A percentile compares a stretch with the other conserved stretches of the same genome.
Evolutionary conservation across 2,329 filamentous ascomycete species (phyloP).

Genomic region (Aspergillus hortae): DNA sequence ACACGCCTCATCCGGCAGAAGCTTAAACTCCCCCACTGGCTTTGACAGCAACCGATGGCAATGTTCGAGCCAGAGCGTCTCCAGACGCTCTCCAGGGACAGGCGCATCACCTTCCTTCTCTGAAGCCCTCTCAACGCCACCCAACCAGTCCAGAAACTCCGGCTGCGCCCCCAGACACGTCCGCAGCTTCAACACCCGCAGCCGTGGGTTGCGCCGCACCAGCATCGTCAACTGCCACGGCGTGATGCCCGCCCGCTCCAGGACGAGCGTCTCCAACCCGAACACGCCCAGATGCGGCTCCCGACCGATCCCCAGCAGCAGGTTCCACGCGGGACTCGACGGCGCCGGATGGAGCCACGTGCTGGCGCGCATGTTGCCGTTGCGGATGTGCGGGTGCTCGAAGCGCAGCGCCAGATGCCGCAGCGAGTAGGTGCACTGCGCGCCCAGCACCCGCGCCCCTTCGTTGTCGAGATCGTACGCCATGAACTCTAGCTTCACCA

Average conservation of each 20-base stretch:
- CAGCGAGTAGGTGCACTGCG: constrained; percentile 20
- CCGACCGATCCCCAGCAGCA: constrained; percentile 27
- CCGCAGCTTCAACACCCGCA: constrained; percentile 27
- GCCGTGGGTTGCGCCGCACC: constrained; percentile 25
- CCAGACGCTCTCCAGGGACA: constrained; percentile 20
- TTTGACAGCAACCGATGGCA: constrained; percentile 18
- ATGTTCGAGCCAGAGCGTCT: constrained; percentile 27
- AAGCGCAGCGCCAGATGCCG: constrained; percentile 33
- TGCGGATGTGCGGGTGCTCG: constrained; percentile 32
- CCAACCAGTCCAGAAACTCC: constrained; percentile 35
- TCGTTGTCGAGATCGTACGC: constrained; percentile 28
- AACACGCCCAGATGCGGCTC: constrained; percentile 18
- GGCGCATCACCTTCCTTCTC: background rate
- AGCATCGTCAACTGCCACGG: constrained; percentile 31
- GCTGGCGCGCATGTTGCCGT: constrained; percentile 23
- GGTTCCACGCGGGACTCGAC: constrained; percentile 29
- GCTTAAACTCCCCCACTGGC: constrained; percentile 8
- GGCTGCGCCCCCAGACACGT: constrained; percentile 31
- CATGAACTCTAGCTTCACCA: constrained; percentile 28
- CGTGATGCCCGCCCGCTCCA: constrained; percentile 34
- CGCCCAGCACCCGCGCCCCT: constrained; percentile 24
- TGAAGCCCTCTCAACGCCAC: constrained; percentile 16
- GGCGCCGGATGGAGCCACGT: constrained; percentile 28
- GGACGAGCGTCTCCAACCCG: constrained; percentile 24
- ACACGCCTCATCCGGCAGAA: constrained; percentile 6